Percentiles rank a stretch among this genome's conserved stretches.
Evolutionary conservation across 345 rosid species (phyloP).

Genomic region (Aegle marmelos): DNA sequence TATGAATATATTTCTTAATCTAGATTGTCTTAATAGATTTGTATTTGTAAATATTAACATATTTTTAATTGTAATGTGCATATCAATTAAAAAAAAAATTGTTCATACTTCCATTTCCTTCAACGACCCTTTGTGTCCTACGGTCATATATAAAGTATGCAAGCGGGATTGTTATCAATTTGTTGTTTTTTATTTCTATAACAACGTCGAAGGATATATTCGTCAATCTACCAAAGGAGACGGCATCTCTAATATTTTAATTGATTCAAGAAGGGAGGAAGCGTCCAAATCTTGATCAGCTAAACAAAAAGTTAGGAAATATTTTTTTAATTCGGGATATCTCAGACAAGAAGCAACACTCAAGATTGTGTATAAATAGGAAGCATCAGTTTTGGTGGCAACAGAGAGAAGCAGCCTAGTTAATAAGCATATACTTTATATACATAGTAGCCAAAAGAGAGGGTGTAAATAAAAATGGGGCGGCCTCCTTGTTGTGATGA

Average conservation of each 20-base stretch:
- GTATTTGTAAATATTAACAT: too few relatives aligned
- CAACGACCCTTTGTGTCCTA: background rate
- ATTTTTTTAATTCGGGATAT: slow-evolving; percentile 7
- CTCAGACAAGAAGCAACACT: slow-evolving; percentile 6
- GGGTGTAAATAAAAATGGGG: slow-evolving; percentile 25
- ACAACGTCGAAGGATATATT: background rate
- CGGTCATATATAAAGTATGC: background rate
- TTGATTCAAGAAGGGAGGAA: background rate
- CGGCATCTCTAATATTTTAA: background rate
- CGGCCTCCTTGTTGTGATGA: slow-evolving; percentile 57
- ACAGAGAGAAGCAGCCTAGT: slow-evolving; percentile 13
- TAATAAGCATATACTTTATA: background rate
- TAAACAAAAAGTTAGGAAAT: slow-evolving; percentile 16
- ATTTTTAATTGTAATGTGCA: too few relatives aligned
- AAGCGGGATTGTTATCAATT: background rate
- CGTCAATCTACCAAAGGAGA: background rate
- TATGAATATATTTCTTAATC: too few relatives aligned
- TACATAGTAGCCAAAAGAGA: background rate
- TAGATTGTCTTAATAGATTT: too few relatives aligned
- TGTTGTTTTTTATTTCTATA: too few relatives aligned
- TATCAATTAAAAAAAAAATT: too few relatives aligned
- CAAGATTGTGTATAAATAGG: slow-evolving; percentile 29
- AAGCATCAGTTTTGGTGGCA: slow-evolving; percentile 18
- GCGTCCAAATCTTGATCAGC: slow-evolving; percentile 22
- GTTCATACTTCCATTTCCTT: background rate